Evolutionary conservation across 2,329 filamentous ascomycete species (phyloP).

Genomic region (Colletotrichum nymphaeae): DNA sequence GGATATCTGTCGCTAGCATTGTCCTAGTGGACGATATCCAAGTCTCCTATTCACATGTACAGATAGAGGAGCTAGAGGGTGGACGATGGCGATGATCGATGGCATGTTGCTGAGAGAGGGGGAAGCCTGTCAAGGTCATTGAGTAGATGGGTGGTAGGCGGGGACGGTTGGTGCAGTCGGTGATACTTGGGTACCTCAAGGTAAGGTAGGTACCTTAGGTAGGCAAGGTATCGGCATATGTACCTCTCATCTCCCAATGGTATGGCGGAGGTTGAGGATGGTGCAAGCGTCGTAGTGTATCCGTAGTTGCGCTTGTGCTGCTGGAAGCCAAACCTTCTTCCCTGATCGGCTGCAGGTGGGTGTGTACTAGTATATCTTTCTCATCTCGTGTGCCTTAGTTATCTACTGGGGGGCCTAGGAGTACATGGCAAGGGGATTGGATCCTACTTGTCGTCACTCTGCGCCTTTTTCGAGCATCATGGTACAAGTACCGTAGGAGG

Average conservation of each 20-base stretch:
- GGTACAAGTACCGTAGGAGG: not conserved
- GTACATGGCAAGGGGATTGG: not conserved
- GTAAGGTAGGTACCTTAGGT: too few relatives aligned
- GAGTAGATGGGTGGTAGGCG: not conserved
- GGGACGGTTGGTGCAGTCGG: not conserved
- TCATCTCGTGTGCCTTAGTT: conserved; percentile 15
- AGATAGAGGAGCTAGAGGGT: not conserved
- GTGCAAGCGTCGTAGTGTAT: not conserved
- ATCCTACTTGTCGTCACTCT: not conserved
- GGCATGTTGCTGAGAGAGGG: not conserved
- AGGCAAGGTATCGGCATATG: not conserved
- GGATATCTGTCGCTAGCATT: not conserved
- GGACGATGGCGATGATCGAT: not conserved
- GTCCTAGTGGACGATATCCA: not conserved
- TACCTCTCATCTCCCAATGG: not conserved
- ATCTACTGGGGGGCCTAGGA: not conserved
- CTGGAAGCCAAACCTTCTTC: conserved; percentile 14
- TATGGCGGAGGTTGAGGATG: not conserved
- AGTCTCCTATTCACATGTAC: not conserved
- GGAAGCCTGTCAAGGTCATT: not conserved
- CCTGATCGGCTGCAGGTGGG: conserved; percentile 18
- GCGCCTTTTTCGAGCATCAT: not conserved
- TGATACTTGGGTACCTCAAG: too few relatives aligned
- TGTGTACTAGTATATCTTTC: conserved; percentile 12
- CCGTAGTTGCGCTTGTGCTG: conserved; percentile 15